Evolutionary conservation across 768 basidiomycete species (phyloP), one percentile per base, ranked within the genome.

Genomic region (Zangia roseola): DNA sequence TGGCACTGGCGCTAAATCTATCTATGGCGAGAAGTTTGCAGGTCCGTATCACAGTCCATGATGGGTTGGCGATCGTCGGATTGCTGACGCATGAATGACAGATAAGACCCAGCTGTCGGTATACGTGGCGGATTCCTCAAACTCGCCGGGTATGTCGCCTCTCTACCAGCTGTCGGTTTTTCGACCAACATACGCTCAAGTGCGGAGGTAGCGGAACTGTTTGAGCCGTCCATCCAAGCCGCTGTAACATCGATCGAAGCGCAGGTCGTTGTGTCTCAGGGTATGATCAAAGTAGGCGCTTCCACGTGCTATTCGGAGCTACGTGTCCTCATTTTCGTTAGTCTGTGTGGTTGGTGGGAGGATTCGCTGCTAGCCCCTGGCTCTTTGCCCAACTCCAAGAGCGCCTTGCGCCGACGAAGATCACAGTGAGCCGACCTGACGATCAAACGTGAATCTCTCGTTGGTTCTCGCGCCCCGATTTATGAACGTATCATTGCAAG

Each of bases 291-390:
- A 69, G 86, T 84, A 31, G 45, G 48, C 57, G 0, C 10, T 36
- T 41, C 38, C 49, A 10, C 12, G 23, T 31, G 26, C 20, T n/a
- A 19, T 34, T 23, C 34, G 54, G 19, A 40, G 2, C 19, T 14
- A 55, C 28, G 17, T 37, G 33, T 34, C 58, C 39, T 57, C 44
- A 44, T 48, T 62, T 28, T 44, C 28, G 21, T 19, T 47, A 88
- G 84, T 88, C 85, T n/a, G 81, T 91, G 5, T 91, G 88, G 73
- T 71, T 91, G 20, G 88, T 91, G 10, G 88, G 88, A 59, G 88
- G 88, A 40, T 91, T 89, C 55, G 88, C 88, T 3, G 87, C 88
- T 1, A 88, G 85, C 50, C 84, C 86, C 1, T 90, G 88, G 86
- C 71, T 90, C 25, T 90, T 88, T 64, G 64, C 74, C 23, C 87